These are phyloP conservation scores for Rhizopogon rudus DNA, from an alignment of 768 basidiomycete species.

Conservation along the genomic window DNA sequence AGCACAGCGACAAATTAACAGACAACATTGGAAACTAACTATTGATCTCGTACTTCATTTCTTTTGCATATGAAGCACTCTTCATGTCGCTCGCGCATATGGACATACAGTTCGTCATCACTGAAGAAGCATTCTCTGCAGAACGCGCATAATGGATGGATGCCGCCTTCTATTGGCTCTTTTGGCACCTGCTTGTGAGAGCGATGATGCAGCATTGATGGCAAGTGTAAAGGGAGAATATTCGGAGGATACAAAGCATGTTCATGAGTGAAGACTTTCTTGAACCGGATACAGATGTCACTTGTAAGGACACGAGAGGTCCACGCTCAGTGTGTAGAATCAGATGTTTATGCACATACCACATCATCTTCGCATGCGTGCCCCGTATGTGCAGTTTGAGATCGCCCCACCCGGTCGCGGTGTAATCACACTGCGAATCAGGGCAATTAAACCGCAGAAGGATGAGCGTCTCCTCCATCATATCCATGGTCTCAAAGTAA, in stretches of 20 bases:
- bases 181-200: conserved; percentile 36
- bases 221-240: conserved; percentile 68
- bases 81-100: conserved; percentile 92
- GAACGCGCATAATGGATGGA: conserved; percentile 82
- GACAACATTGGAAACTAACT: conserved; percentile 49
- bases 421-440: conserved; percentile 74
- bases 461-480: conserved; percentile 93
- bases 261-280: conserved; percentile 96
- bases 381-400: conserved; percentile 80
- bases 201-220: conserved; percentile 51
- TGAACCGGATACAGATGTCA: conserved; percentile 81
- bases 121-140: conserved; percentile 91
- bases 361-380: conserved; percentile 73
- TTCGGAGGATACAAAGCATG: conserved; percentile 75
- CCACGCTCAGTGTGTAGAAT: background rate
- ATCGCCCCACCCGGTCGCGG: conserved; percentile 85
- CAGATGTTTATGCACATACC: conserved; percentile 38
- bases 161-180: conserved; percentile 63
- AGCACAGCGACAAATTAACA: background rate
- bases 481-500: conserved; percentile 83
- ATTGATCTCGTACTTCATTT: conserved; percentile 73
- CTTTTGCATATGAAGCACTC: conserved; percentile 95
- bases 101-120: conserved; percentile 89
- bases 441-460: conserved; percentile 95
- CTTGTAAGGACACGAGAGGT: conserved; percentile 30